Percentiles rank a stretch among this genome's conserved stretches.
phyloP scores from a whole-genome alignment of 2,329 filamentous ascomycete genomes.

The Fusarium mundagurra region DNA sequence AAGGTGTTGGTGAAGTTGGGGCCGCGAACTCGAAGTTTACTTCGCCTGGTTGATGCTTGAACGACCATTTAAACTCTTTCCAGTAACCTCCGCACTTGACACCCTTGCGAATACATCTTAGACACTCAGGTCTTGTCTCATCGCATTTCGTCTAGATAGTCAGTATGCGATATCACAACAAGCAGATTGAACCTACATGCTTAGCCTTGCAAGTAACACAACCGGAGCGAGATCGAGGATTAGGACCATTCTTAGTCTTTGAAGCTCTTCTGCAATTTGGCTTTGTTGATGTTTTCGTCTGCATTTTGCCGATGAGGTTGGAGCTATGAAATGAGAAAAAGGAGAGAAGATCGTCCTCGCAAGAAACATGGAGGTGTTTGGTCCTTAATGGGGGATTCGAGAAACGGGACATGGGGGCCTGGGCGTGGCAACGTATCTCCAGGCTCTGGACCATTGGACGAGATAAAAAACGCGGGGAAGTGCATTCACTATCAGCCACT shows the following conservation, averaged over 20 bases:
- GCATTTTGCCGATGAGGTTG: background rate
- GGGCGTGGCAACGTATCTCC: constrained; percentile 22
- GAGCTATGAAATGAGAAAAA: background rate
- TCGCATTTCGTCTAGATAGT: constrained; percentile 44
- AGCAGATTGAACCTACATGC: constrained; percentile 17
- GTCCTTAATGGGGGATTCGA: background rate
- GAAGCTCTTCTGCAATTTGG: constrained; percentile 11
- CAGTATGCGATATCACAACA: background rate
- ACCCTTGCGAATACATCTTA: constrained; percentile 42
- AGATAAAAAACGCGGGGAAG: constrained; percentile 40
- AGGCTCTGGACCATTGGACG: constrained; percentile 3
- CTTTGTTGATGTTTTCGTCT: constrained; percentile 24
- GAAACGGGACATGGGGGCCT: background rate
- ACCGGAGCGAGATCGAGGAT: constrained; percentile 44
- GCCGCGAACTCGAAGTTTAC: constrained; percentile 18
- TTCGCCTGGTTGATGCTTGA: constrained; percentile 51
- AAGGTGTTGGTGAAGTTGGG: constrained; percentile 13
- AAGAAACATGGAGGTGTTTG: background rate
- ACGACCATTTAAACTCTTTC: constrained; percentile 52
- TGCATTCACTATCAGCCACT: constrained; percentile 37
- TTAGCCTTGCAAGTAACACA: constrained; percentile 47
- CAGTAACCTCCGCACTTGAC: constrained; percentile 44
- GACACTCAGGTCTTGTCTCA: constrained; percentile 44
- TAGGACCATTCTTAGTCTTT: constrained; percentile 26
- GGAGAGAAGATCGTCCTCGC: constrained; percentile 8